Conservation (phyloP, 2,329 filamentous ascomycete species). For the Xylariales sp. region DNA sequence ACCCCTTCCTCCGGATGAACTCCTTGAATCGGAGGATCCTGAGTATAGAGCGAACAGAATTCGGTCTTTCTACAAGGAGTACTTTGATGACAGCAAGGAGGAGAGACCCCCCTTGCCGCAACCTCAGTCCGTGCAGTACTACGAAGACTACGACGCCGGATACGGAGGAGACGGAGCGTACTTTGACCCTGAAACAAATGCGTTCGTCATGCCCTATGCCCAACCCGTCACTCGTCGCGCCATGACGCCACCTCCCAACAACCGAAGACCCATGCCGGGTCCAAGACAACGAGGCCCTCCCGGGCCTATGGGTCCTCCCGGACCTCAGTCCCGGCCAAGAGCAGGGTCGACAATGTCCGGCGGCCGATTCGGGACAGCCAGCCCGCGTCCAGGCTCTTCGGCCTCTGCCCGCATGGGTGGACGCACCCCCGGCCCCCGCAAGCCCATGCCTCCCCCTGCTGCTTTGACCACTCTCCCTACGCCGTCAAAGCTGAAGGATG, state of each 20-base stretch:
- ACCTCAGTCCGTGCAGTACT: slow-evolving; percentile 44
- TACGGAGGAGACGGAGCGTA: slow-evolving; percentile 65
- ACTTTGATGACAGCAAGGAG: slow-evolving; percentile 81
- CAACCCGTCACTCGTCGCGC: slow-evolving; percentile 83
- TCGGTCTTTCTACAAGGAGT: slow-evolving; percentile 98
- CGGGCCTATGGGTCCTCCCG: slow-evolving; percentile 19
- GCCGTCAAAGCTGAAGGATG: slow-evolving; percentile 78
- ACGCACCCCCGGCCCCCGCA: slow-evolving; percentile 23
- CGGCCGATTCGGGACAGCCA: slow-evolving; percentile 23
- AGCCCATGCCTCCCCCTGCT: slow-evolving; percentile 64
- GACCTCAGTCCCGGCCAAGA: slow-evolving; percentile 36
- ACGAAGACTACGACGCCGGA: slow-evolving; percentile 70
- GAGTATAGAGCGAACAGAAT: slow-evolving; percentile 95
- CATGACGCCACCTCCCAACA: slow-evolving; percentile 83
- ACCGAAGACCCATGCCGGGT: slow-evolving; percentile 27
- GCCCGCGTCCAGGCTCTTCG: slow-evolving; percentile 27
- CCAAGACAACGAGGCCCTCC: slow-evolving; percentile 21
- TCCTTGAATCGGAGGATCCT: slow-evolving; percentile 76
- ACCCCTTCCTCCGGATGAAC: slow-evolving; percentile 82
- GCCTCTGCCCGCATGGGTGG: slow-evolving; percentile 37
- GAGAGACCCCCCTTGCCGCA: slow-evolving; percentile 16
- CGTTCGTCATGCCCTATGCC: slow-evolving; percentile 78
- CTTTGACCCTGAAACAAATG: slow-evolving; percentile 62
- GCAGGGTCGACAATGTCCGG: slow-evolving; percentile 43
- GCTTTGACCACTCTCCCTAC: slow-evolving; percentile 76